phyloP scores from a whole-genome alignment of 1,139 yeast species.

The Saccharomyces hybrid region DNA sequence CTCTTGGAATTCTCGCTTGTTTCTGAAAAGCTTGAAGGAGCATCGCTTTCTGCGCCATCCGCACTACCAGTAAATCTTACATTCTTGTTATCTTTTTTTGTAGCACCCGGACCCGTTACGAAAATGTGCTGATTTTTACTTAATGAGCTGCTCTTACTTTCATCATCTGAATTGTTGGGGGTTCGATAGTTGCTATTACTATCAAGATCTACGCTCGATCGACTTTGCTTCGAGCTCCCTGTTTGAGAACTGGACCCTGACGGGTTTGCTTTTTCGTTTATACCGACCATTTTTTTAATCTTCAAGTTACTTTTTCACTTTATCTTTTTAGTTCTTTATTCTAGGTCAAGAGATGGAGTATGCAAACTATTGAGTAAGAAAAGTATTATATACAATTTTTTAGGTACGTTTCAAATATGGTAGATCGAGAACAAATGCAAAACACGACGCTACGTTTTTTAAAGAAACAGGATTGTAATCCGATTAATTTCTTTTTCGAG shows the following conservation, averaged over 20 bases:
- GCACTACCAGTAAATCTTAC: conserved; percentile 11
- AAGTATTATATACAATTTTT: background rate
- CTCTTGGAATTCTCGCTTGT: background rate
- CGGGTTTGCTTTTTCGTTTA: background rate
- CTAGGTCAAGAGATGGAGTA: background rate
- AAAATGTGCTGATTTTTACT: background rate
- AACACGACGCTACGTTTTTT: background rate
- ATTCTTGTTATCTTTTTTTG: conserved; percentile 6
- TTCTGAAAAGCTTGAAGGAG: background rate
- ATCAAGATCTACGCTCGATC: background rate
- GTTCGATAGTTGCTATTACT: background rate
- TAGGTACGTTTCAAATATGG: background rate
- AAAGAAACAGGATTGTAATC: background rate
- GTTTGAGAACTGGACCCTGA: background rate
- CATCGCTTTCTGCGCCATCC: conserved; percentile 6
- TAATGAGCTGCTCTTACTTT: background rate
- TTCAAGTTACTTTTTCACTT: too few relatives aligned
- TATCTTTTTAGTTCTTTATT: too few relatives aligned
- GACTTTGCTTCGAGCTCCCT: background rate
- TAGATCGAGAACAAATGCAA: background rate
- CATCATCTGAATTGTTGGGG: background rate
- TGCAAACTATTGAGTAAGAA: background rate
- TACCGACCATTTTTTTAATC: background rate
- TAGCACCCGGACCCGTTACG: conserved; percentile 1
- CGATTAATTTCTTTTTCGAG: background rate